phyloP scores from a whole-genome alignment of 257 asterid genomes.

The Nicotiana sylvestris region DNA sequence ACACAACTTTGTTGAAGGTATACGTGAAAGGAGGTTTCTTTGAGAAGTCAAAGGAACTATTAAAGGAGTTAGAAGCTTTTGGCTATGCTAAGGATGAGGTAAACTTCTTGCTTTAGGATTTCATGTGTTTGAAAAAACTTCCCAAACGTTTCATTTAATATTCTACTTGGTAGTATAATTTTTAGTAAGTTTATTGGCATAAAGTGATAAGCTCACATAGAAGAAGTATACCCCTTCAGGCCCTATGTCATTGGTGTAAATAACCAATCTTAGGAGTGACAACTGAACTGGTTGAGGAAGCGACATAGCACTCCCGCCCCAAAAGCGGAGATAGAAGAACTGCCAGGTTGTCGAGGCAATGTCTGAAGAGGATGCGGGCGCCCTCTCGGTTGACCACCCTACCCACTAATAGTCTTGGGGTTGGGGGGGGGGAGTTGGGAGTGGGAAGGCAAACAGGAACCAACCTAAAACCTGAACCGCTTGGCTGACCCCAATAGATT shows the following conservation, averaged over 20 bases:
- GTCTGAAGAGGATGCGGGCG: too few species aligned
- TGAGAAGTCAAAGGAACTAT: constrained; percentile 77
- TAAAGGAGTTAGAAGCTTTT: constrained; percentile 64
- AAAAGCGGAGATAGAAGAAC: too few species aligned
- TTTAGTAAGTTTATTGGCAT: background rate
- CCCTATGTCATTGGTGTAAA: background rate
- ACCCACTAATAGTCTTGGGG: too few species aligned
- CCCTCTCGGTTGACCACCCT: too few species aligned
- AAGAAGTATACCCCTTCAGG: background rate
- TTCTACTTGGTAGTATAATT: background rate
- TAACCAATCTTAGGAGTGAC: background rate
- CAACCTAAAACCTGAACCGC: too few species aligned
- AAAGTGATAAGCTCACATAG: background rate
- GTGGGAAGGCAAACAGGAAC: too few species aligned
- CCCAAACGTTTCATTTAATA: background rate
- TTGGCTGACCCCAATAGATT: background rate
- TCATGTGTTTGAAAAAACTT: constrained; percentile 8
- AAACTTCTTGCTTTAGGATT: background rate
- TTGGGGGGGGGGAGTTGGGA: too few species aligned
- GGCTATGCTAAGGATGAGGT: constrained; percentile 96
- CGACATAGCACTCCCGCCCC: too few species aligned
- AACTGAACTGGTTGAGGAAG: too few species aligned
- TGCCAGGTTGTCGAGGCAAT: too few species aligned
- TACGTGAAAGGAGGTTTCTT: constrained; percentile 75
- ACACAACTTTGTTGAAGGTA: constrained; percentile 84